Conservation (phyloP, 2,329 filamentous ascomycete species). For the Penicillium occitanis region DNA sequence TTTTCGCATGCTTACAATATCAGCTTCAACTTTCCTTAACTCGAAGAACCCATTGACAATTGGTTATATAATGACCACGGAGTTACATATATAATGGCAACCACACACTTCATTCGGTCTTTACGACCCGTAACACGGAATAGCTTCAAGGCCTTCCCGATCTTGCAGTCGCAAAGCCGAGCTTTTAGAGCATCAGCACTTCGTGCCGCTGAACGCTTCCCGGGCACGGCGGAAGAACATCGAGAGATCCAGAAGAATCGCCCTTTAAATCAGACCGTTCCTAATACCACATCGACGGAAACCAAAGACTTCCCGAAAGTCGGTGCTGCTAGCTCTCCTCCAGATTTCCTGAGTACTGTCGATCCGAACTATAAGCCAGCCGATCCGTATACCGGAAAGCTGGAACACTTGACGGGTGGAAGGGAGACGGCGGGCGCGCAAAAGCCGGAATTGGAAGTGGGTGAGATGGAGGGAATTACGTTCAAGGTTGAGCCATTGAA, state of each 20-base stretch:
- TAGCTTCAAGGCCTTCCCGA: constrained; percentile 1
- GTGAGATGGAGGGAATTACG: constrained; percentile 80
- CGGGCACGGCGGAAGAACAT: constrained; percentile 51
- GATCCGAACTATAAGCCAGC: constrained; percentile 59
- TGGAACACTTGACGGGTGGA: constrained; percentile 65
- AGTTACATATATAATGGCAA: constrained; percentile 15
- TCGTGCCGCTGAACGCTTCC: constrained; percentile 11
- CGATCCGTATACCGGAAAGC: constrained; percentile 62
- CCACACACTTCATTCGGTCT: constrained; percentile 11
- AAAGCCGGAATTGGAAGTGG: constrained; percentile 71
- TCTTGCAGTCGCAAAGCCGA: constrained; percentile 17
- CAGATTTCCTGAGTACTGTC: constrained; percentile 59
- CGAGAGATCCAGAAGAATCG: constrained; percentile 59
- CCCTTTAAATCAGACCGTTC: constrained; percentile 61
- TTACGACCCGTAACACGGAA: constrained; percentile 5
- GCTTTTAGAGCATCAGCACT: constrained; percentile 16
- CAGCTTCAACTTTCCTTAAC: background rate
- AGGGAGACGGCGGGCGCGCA: constrained; percentile 55
- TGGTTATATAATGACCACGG: background rate
- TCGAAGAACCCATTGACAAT: background rate
- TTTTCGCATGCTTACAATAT: constrained; percentile 9
- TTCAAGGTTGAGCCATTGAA: constrained; percentile 91
- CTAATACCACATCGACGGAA: constrained; percentile 64
- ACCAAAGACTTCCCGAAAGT: constrained; percentile 62
- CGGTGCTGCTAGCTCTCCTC: constrained; percentile 57